Evolutionary conservation across 176 grass and related monocot genomes (phyloP).

Genomic region (Lolium rigidum): DNA sequence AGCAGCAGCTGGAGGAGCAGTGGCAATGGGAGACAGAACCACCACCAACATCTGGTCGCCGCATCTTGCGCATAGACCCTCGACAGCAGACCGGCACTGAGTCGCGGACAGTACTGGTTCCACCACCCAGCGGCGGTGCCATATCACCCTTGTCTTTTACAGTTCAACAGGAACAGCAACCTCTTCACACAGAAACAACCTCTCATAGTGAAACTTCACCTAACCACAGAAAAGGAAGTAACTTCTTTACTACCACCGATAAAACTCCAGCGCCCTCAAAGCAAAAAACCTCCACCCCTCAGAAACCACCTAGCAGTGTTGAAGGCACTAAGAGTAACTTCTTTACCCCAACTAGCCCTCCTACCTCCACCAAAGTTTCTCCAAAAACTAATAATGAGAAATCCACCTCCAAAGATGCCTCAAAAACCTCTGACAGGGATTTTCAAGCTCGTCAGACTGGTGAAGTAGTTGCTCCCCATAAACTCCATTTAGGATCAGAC

Average conservation of each 20-base stretch:
- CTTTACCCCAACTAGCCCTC: conserved; percentile 31
- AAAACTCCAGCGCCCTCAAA: conserved; percentile 12
- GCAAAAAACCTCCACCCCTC: conserved; percentile 16
- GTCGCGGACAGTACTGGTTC: conserved; percentile 31
- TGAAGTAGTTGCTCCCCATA: conserved; percentile 4
- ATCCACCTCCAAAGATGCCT: conserved; percentile 31
- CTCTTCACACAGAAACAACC: conserved; percentile 9
- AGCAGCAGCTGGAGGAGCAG: conserved; percentile 13
- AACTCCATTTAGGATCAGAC: not conserved
- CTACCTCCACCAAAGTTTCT: conserved; percentile 11
- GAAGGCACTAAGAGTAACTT: conserved; percentile 17
- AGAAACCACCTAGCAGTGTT: conserved; percentile 23
- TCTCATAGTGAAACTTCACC: conserved; percentile 23
- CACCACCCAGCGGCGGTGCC: conserved; percentile 32
- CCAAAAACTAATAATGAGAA: not conserved
- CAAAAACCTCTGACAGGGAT: not conserved
- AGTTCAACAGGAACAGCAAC: conserved; percentile 27
- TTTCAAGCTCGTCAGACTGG: not conserved
- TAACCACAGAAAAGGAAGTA: conserved; percentile 30
- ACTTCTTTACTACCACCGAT: conserved; percentile 5
- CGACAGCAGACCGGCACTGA: conserved; percentile 23
- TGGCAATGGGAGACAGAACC: conserved; percentile 12
- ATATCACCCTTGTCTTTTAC: conserved; percentile 25
- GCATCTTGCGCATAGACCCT: conserved; percentile 33
- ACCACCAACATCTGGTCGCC: not conserved